A percentile compares a stretch with the other conserved stretches of the same genome.
Conservation (phyloP, 805 yeast genomes). For the Wickerhamiella hasegawae region DNA sequence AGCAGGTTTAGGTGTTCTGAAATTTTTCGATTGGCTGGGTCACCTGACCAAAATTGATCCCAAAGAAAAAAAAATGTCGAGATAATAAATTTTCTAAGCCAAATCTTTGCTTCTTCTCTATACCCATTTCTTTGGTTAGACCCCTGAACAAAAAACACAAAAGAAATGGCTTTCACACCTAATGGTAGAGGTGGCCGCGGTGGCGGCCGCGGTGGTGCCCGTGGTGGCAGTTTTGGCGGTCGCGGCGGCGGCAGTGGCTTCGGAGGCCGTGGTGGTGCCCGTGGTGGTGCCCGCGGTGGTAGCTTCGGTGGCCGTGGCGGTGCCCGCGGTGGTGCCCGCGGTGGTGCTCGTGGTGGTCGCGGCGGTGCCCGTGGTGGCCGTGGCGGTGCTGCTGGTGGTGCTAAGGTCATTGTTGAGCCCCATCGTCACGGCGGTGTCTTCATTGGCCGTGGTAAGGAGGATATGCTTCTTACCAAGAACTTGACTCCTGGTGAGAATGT, state of each 20-base stretch:
- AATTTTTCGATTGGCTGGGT: too few species aligned
- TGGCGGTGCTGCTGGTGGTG: slow-evolving; percentile 49
- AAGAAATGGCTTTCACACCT: slow-evolving; percentile 61
- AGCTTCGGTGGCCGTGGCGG: slow-evolving; percentile 27
- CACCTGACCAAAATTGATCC: too few species aligned
- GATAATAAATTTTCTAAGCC: too few species aligned
- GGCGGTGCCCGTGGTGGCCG: slow-evolving; percentile 30
- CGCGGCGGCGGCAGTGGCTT: slow-evolving; percentile 39
- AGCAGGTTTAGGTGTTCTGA: too few species aligned
- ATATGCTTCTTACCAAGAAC: slow-evolving; percentile 91
- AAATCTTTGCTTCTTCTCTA: too few species aligned
- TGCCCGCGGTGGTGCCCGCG: slow-evolving; percentile 15
- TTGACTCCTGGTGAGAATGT: slow-evolving; percentile 97
- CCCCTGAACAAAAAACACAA: too few species aligned
- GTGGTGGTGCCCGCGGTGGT: slow-evolving; percentile 34
- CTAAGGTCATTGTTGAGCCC: slow-evolving; percentile 94
- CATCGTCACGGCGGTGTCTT: slow-evolving; percentile 97
- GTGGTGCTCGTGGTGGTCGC: slow-evolving; percentile 32
- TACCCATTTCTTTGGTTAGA: too few species aligned
- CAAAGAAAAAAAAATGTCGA: too few species aligned
- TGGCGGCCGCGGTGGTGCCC: slow-evolving; percentile 34
- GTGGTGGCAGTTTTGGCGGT: slow-evolving; percentile 33
- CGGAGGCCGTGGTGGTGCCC: slow-evolving; percentile 31
- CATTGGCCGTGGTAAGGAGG: slow-evolving; percentile 99
- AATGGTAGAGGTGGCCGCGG: slow-evolving; percentile 27